These are phyloP conservation scores for Trichoderma oligosporum DNA, from an alignment of 2,329 filamentous ascomycete species.

Conservation along the genomic window DNA sequence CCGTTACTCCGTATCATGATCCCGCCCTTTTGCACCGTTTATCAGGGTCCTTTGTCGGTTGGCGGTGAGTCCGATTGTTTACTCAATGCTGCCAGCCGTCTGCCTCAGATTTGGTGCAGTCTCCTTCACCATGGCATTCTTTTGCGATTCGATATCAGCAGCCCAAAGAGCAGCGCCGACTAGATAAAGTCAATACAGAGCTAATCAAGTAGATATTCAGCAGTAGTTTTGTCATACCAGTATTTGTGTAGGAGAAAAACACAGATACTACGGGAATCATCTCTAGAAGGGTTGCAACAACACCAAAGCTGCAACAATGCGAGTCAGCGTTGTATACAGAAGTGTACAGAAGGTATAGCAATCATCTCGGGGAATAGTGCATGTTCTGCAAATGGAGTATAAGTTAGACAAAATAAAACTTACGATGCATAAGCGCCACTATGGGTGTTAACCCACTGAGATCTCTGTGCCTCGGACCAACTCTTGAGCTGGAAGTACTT, in stretches of 20 bases:
- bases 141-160: slow-evolving; percentile 68
- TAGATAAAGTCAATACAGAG: slow-evolving; percentile 30
- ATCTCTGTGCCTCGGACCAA: slow-evolving; percentile 63
- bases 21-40: background rate
- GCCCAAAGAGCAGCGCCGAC: slow-evolving; percentile 95
- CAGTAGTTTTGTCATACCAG: slow-evolving; percentile 43
- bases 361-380: too few species aligned
- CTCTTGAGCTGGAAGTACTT: slow-evolving; percentile 90
- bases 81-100: slow-evolving; percentile 46
- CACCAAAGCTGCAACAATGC: slow-evolving; percentile 58
- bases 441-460: slow-evolving; percentile 66
- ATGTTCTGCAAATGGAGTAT: too few species aligned
- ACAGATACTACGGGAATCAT: slow-evolving; percentile 80
- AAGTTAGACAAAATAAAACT: slow-evolving; percentile 31
- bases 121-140: slow-evolving; percentile 45
- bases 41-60: background rate
- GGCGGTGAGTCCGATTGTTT: background rate
- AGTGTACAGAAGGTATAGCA: background rate
- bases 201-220: background rate
- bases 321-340: slow-evolving; percentile 18
- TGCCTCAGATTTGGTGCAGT: slow-evolving; percentile 51
- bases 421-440: slow-evolving; percentile 78
- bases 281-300: slow-evolving; percentile 74
- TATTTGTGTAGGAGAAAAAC: slow-evolving; percentile 85
- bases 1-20: background rate